phyloP scores from a whole-genome alignment of 2,329 filamentous ascomycete genomes.

The Septoria linicola region DNA sequence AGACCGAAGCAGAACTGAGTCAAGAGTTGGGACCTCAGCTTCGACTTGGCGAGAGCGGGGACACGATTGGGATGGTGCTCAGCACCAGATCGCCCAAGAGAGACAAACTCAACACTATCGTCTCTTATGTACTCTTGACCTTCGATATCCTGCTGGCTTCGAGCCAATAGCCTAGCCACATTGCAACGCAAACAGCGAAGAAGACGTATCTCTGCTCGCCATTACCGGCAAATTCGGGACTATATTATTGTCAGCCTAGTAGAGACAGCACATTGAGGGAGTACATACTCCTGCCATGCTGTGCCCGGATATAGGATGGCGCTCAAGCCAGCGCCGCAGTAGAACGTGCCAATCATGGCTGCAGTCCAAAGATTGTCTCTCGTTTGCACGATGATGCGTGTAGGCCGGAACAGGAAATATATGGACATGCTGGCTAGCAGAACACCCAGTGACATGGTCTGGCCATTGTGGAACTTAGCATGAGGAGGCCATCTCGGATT shows the following conservation, averaged over 20 bases:
- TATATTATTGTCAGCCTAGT: slow-evolving; percentile 1
- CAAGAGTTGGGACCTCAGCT: neutral
- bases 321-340: slow-evolving; percentile 46
- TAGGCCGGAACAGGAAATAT: slow-evolving; percentile 40
- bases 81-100: neutral
- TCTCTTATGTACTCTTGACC: slow-evolving; percentile 22
- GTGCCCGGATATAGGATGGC: slow-evolving; percentile 51
- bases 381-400: slow-evolving; percentile 5
- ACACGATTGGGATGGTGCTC: neutral
- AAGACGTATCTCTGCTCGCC: slow-evolving; percentile 41
- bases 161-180: slow-evolving; percentile 37
- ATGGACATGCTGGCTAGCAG: slow-evolving; percentile 41
- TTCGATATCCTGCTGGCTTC: slow-evolving; percentile 29
- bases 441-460: slow-evolving; percentile 52
- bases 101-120: neutral
- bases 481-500: slow-evolving; percentile 54
- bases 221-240: slow-evolving; percentile 46
- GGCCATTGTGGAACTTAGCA: slow-evolving; percentile 54
- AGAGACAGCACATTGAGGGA: neutral
- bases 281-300: slow-evolving; percentile 40
- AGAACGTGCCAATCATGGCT: slow-evolving; percentile 44
- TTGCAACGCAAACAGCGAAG: slow-evolving; percentile 25
- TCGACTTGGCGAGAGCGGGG: neutral
- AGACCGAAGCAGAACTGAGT: neutral
- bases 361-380: slow-evolving; percentile 35